Percentiles rank a stretch among this genome's conserved stretches.
phyloP scores from a whole-genome alignment of 163 green algal genomes.

The Volvox carteri region DNA sequence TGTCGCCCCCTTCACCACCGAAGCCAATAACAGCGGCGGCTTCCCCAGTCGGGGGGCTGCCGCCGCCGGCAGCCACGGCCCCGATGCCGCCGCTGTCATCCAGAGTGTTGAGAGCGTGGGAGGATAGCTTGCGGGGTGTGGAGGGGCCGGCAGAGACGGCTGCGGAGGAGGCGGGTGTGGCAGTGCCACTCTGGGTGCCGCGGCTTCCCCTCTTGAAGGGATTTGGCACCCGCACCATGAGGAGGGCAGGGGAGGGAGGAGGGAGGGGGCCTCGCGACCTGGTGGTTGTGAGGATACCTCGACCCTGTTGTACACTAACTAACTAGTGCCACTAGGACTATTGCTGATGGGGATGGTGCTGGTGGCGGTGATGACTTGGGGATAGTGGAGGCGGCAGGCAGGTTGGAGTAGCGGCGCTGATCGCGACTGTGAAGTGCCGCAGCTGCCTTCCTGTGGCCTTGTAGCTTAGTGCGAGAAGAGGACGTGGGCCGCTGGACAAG shows the following conservation, averaged over 20 bases:
- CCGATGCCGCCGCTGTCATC: background rate
- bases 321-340: no score
- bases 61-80: background rate
- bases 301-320: no score
- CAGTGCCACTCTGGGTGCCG: background rate
- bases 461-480: no score
- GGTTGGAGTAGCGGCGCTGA: no score
- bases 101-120: slow-evolving; percentile 10
- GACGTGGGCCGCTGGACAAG: no score
- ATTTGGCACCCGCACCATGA: slow-evolving; percentile 34
- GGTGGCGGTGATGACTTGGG: no score
- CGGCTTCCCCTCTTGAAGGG: slow-evolving; percentile 32
- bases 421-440: no score
- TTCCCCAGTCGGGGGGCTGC: background rate
- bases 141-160: slow-evolving; percentile 28
- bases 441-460: no score
- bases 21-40: background rate
- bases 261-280: background rate
- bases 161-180: slow-evolving; percentile 6
- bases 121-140: slow-evolving; percentile 28
- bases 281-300: background rate
- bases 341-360: no score
- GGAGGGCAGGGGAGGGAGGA: background rate
- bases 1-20: no score
- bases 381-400: no score